Evolutionary conservation across 306 rosid genomes (phyloP), one percentile per base, ranked within the genome.

Genomic region (Prunus mongolica): DNA sequence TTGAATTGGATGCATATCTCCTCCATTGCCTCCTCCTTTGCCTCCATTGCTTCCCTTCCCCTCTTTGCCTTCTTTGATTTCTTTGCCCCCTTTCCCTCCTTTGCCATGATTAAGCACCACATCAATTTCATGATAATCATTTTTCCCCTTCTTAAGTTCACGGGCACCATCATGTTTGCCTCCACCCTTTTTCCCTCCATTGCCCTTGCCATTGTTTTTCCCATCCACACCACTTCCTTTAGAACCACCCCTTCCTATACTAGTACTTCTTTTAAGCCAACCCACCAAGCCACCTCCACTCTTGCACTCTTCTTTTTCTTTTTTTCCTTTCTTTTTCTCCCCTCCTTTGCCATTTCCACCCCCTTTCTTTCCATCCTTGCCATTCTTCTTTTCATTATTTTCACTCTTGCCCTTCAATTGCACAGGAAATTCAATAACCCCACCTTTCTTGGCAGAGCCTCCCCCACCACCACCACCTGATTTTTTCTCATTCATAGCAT

Each of bases 401-500:
- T 76, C 84, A 44, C 90, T 90, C 78, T 75, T 95, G 0, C 83
- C 83, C 74, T 86, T 86, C 80, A 76, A 70, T 27, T 84, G 82
- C 0, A 86, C 25, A 8, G 92, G 92, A 19, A 92, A 78, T 80
- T 95, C 97, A 67, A 87, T 67, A 38, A 50, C 91, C 50, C 86
- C 96, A n/a, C 92, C 97, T 77, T 88, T 90, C 88, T 92, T 91
- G 22, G 27, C 81, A 47, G 47, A 72, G 20, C 75, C 85, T 41
- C 84, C 83, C 79, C 87, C 83, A 6, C 79, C 79, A 24, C 65
- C 87, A 56, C 86, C 77, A 20, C 87, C 85, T 65, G 27, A 25
- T 46, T 87, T 90, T 55, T 84, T 87, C 61, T 76, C 85, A 76
- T 69, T 84, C 90, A 85, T 87, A n/a, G 74, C 77, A 66, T 84